Evolutionary conservation across 805 yeast genomes (phyloP), one percentile per base, ranked within the genome.

Genomic region (Zygoascus ofunaensis): DNA sequence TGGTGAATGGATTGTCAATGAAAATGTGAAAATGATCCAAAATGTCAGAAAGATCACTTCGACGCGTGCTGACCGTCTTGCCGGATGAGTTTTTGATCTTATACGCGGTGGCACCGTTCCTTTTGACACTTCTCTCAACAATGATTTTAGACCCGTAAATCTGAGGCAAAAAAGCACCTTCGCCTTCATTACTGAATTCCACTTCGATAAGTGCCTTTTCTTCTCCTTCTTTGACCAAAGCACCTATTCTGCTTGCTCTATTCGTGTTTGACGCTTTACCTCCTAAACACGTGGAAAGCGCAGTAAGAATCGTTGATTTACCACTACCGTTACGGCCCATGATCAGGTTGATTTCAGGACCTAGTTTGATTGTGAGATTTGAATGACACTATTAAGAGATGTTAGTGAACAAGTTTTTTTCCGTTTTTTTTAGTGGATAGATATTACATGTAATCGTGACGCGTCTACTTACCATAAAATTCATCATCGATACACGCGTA

Each of bases 291-390:
- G 87, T 80, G 5, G 89, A 78, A 1, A 89, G 77, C 0, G 95
- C 96, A 0, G 96, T 87, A 47, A 89, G 65, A 17, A 89, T 73
- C 1, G 97, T 94, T 58, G 86, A 76, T 58, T 89, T 89, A 24
- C 97, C 97, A 33, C 89, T 79, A 2, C 97, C 97, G 57, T 89
- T 89, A 45, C 82, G 71, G 18, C 97, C 97, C 34, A 85, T 81
- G 45, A 89, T 85, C 57, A 89, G 83, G 60, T 89, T 89, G 53
- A 89, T 70, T 43, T 80, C 76, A 0, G 90, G 87, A 1, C 92
- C 92, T 26, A 89, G 71, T 2, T 72, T 74, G 5, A 92, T 64
- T 45, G 77, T 79, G 55, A 92, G 85, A 44, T 84, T 76, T 39
- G 77, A 81, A 58, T 92, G 98, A 35, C 55, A 51, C 40, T 20